Conservation (phyloP, 2,329 filamentous ascomycete species). For the Epichloe gansuensis region DNA sequence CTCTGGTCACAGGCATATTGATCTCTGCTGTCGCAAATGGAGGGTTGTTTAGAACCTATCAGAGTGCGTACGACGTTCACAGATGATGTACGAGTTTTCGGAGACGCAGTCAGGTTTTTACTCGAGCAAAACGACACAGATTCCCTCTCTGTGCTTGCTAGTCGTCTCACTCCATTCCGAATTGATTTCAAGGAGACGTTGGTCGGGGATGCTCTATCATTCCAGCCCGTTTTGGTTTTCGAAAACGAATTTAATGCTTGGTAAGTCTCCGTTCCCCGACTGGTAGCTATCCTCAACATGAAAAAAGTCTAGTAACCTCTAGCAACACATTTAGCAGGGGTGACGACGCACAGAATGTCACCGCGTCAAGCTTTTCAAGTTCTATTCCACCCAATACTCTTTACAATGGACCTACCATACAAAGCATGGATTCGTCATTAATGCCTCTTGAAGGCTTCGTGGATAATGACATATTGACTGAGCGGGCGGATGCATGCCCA, state of each 20-base stretch:
- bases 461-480: not conserved
- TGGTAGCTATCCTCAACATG: too few relatives aligned
- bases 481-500: not conserved
- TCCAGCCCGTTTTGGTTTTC: not conserved
- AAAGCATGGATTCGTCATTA: not conserved
- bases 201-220: not conserved
- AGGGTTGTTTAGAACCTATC: too few relatives aligned
- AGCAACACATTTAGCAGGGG: not conserved
- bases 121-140: not conserved
- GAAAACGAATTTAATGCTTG: not conserved
- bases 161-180: not conserved
- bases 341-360: not conserved
- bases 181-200: not conserved
- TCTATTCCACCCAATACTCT: not conserved
- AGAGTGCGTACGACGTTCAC: too few relatives aligned
- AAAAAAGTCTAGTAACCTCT: not conserved
- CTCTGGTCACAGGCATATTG: too few relatives aligned
- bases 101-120: not conserved
- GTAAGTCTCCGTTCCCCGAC: not conserved
- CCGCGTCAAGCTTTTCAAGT: not conserved
- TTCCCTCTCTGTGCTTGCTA: not conserved
- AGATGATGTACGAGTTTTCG: not conserved
- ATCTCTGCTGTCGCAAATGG: too few relatives aligned
- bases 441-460: not conserved
- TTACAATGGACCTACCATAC: not conserved